Evolutionary conservation across 2,329 filamentous ascomycete species (phyloP).

Genomic region (Aspergillus aculeatus): DNA sequence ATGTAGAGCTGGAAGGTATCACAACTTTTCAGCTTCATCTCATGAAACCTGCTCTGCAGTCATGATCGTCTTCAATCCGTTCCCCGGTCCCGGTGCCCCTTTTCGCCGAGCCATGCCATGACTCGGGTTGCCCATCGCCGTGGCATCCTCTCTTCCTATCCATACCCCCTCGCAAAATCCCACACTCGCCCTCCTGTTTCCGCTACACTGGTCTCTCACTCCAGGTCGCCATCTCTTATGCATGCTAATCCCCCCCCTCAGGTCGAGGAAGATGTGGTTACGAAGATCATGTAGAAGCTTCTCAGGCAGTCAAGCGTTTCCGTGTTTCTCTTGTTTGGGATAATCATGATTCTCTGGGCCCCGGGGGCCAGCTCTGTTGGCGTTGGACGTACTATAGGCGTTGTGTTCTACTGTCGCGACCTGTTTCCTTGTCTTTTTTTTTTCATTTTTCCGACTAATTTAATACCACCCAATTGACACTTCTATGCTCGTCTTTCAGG

Average conservation of each 20-base stretch:
- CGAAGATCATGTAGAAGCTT: conserved; percentile 74
- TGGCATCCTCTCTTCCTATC: background rate
- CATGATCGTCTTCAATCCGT: background rate
- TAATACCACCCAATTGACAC: conserved; percentile 24
- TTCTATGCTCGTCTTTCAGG: conserved; percentile 26
- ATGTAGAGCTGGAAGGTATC: background rate
- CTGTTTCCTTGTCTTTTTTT: background rate
- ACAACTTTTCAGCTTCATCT: background rate
- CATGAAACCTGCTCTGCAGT: background rate
- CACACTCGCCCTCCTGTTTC: background rate
- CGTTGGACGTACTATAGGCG: conserved; percentile 33
- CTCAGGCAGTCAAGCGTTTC: conserved; percentile 22
- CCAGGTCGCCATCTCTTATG: background rate
- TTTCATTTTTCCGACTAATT: conserved; percentile 29
- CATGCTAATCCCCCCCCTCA: conserved; percentile 53
- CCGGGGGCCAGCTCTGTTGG: conserved; percentile 21
- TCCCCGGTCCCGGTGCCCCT: background rate
- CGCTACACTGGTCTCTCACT: background rate
- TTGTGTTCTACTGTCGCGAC: conserved; percentile 21
- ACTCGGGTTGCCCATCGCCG: background rate
- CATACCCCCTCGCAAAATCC: background rate
- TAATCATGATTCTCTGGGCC: conserved; percentile 11
- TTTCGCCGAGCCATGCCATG: background rate
- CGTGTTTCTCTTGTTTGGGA: conserved; percentile 21
- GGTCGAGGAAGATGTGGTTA: conserved; percentile 82